Conservation (phyloP, 1,284 basidiomycete genomes). For the Uromyces viciae-fabae region DNA sequence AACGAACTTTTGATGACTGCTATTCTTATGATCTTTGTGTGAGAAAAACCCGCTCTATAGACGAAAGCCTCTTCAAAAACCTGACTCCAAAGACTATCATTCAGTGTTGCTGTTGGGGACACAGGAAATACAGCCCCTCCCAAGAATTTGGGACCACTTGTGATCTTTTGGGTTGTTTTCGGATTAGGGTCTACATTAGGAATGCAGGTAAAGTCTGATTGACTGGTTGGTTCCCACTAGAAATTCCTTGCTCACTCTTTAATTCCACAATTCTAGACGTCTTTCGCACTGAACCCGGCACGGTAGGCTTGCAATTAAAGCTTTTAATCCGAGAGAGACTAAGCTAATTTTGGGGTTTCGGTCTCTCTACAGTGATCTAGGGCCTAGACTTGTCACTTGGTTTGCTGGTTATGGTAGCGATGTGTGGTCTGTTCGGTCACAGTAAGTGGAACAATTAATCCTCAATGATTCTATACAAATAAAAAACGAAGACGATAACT, state of each 20-base stretch:
- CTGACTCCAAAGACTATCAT: neutral
- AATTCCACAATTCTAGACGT: slow-evolving; percentile 8
- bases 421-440: slow-evolving; percentile 12
- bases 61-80: neutral
- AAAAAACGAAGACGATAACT: neutral
- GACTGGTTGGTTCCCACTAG: neutral
- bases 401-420: slow-evolving; percentile 18
- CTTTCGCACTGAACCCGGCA: slow-evolving; percentile 34
- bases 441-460: slow-evolving; percentile 4
- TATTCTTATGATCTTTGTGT: slow-evolving; percentile 33
- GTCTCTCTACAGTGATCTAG: slow-evolving; percentile 21
- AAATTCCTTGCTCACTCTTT: neutral
- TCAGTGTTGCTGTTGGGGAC: slow-evolving; percentile 26
- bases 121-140: slow-evolving; percentile 15
- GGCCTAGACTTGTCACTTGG: slow-evolving; percentile 25
- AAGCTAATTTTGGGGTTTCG: neutral
- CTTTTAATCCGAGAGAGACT: neutral
- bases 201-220: slow-evolving; percentile 25
- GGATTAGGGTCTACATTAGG: slow-evolving; percentile 27
- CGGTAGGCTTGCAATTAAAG: slow-evolving; percentile 2
- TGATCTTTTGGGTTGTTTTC: slow-evolving; percentile 39
- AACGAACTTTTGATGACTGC: slow-evolving; percentile 41
- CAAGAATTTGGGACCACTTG: slow-evolving; percentile 17
- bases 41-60: neutral
- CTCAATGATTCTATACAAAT: neutral